A percentile compares a stretch with the other conserved stretches of the same genome.
Evolutionary conservation across 176 grass and related monocot species (phyloP).

Genomic region (Aegilops speltoides): DNA sequence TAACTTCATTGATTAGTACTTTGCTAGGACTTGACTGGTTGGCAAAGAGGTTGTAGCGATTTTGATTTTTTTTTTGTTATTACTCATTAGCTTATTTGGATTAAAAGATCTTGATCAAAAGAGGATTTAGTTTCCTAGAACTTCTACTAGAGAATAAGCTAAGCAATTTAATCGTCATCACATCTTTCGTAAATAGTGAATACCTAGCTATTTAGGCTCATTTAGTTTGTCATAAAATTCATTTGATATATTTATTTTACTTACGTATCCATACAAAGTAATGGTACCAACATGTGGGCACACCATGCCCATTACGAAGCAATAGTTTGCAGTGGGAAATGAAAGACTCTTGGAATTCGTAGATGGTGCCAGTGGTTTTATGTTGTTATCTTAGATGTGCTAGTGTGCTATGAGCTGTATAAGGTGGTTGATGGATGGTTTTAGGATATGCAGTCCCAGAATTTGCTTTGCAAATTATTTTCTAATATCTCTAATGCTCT

Average conservation of each 20-base stretch:
- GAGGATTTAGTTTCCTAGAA: neutral
- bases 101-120: neutral
- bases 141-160: neutral
- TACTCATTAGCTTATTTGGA: neutral
- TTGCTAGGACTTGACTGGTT: neutral
- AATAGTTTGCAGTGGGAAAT: neutral
- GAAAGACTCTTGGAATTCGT: no score
- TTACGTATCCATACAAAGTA: no score
- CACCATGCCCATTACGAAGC: neutral
- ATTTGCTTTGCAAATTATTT: no score
- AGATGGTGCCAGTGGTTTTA: neutral
- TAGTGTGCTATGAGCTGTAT: neutral
- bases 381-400: no score
- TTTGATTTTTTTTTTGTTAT: neutral
- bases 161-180: no score
- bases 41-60: neutral
- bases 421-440: neutral
- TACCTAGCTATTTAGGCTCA: no score
- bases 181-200: no score
- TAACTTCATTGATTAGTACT: neutral
- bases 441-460: neutral
- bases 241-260: no score
- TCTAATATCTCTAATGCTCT: neutral
- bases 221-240: no score
- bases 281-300: neutral